Base-by-base conservation (phyloP, 2,329 filamentous ascomycete species). In the Botrytis pseudocinerea region DNA sequence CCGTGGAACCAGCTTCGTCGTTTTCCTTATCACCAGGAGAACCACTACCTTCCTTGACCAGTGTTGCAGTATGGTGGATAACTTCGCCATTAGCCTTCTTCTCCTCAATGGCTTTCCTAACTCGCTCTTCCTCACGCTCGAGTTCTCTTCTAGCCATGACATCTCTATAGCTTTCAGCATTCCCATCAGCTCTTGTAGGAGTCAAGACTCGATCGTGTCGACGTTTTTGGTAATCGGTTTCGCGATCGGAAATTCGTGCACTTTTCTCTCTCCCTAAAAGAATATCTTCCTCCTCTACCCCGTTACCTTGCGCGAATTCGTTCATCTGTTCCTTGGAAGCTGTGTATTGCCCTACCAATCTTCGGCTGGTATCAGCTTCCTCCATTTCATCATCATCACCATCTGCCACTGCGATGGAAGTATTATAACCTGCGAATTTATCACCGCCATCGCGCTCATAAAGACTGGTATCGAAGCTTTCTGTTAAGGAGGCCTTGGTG, bases 171-270 rank as follows among this genome's bases (percentile, higher is more conserved):
- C 90, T 95, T 75, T 92, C 87, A 28, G 93, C 94, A 77, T 94
- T 91, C 72, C 89, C 91, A 81, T 97, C 94, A 75, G 91, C 93
- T 79, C 94, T 91, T 14, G 93, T 94, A 7, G 95, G 94, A 35
- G 94, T 96, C 76, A 98, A 86, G 70, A 89, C 91, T 75, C 96
- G 94, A 81, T 97, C 91, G 82, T 97, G 97, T 74, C 95, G 91
- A 77, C 95, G 93, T 84, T 97, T 97, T 84, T 99, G 97, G 82
- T 99, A 99, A 81, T 98, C 95, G 76, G 94, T 97, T 85, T 98
- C 95, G 79, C 96, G 92, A 81, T 97, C 95, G 75, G 91, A 87
- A 80, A 99, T 98, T 79, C 95, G 91, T 73, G 92, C 94, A 82
- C 94, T 93, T 84, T 95, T 93, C 85, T 98, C 96, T 78, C 89